A percentile compares a stretch with the other conserved stretches of the same genome.
Conservation (phyloP, 208 protist genomes). For the Novymonas esmeraldas region DNA sequence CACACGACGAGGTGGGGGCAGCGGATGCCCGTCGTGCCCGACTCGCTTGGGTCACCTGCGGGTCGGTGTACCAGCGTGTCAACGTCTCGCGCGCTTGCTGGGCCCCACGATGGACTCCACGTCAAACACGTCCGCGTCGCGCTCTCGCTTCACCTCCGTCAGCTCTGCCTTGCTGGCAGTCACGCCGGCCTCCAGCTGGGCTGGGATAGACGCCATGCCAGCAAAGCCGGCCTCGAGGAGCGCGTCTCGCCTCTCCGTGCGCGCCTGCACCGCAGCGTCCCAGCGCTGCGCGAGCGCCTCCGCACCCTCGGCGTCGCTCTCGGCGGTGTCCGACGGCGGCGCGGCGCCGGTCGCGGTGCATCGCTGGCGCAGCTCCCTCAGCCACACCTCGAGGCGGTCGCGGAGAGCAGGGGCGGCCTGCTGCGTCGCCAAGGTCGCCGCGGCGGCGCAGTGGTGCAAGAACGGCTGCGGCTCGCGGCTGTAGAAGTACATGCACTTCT, state of each 20-base stretch:
- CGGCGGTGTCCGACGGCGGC: not conserved
- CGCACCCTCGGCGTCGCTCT: not conserved
- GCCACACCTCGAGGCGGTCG: constrained; percentile 47
- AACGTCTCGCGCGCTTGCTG: constrained; percentile 24
- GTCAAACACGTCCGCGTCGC: constrained; percentile 56
- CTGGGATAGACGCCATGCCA: constrained; percentile 23
- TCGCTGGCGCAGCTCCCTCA: constrained; percentile 43
- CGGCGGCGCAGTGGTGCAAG: constrained; percentile 45
- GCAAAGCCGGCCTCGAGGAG: constrained; percentile 35
- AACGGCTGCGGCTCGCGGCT: constrained; percentile 72
- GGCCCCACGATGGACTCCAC: constrained; percentile 55
- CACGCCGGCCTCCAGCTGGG: constrained; percentile 5
- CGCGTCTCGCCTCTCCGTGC: constrained; percentile 13
- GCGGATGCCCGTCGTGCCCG: too few species aligned
- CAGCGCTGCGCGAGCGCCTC: constrained; percentile 20
- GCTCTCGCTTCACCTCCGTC: constrained; percentile 48
- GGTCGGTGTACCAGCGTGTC: not conserved
- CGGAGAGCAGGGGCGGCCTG: not conserved
- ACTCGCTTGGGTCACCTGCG: too few species aligned
- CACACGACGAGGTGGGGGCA: too few species aligned
- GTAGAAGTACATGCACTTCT: constrained; percentile 90
- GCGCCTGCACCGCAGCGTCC: constrained; percentile 11
- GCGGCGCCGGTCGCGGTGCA: constrained; percentile 17
- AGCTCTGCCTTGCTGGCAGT: constrained; percentile 22
- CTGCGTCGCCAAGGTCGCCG: constrained; percentile 23